Conservation (phyloP, 495 filamentous ascomycete genomes). For the Letharia lupina region DNA sequence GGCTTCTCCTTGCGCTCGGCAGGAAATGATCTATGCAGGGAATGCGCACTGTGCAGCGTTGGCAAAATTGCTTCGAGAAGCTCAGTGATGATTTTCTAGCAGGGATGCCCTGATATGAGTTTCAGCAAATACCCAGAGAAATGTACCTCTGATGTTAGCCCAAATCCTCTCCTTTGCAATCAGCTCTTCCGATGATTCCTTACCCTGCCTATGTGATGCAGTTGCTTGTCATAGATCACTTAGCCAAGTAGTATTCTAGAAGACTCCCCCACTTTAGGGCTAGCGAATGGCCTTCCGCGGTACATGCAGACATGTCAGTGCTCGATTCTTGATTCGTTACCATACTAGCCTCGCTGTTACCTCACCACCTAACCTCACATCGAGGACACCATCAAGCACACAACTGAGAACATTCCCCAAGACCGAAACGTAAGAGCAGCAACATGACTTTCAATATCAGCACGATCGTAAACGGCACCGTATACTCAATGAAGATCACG, state of each 20-base stretch:
- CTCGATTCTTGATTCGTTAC: background rate
- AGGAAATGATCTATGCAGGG: constrained; percentile 1
- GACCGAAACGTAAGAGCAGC: background rate
- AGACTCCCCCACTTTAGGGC: background rate
- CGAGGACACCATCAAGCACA: background rate
- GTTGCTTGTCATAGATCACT: background rate
- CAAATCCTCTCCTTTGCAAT: background rate
- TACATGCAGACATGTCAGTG: background rate
- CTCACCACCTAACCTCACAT: background rate
- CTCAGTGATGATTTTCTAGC: background rate
- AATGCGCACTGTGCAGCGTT: constrained; percentile 1
- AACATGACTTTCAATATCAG: background rate
- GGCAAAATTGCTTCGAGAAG: constrained; percentile 4
- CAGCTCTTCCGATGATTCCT: background rate
- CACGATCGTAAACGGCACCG: background rate
- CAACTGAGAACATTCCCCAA: background rate
- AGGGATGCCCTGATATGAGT: background rate
- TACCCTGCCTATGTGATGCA: background rate
- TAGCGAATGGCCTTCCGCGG: background rate
- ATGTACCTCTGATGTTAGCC: background rate
- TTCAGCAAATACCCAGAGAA: background rate
- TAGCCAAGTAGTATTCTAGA: background rate
- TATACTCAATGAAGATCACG: background rate
- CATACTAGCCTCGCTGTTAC: background rate
- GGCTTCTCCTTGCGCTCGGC: background rate